Percentiles rank a stretch among this genome's conserved stretches.
phyloP scores from a whole-genome alignment of 345 rosid species.

The Cochlearia excelsa region DNA sequence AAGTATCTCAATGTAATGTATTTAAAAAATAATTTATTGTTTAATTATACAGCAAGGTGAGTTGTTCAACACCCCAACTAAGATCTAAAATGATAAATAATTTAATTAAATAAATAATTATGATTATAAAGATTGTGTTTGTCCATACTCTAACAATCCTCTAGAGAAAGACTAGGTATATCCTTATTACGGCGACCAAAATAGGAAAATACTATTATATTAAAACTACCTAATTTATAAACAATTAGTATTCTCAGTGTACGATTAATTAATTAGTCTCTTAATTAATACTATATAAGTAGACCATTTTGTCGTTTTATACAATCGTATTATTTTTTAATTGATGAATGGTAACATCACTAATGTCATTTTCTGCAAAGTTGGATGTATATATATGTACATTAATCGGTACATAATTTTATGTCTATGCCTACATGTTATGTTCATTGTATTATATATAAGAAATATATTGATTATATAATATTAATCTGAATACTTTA shows the following conservation, averaged over 20 bases:
- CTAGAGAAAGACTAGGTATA: conserved; percentile 17
- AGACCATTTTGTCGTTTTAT: conserved; percentile 26
- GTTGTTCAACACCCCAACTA: conserved; percentile 45
- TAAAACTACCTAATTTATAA: conserved; percentile 12
- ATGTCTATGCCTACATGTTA: conserved; percentile 24
- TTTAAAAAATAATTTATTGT: conserved; percentile 9
- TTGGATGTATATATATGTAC: conserved; percentile 33
- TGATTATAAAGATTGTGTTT: conserved; percentile 43
- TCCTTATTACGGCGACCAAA: conserved; percentile 32
- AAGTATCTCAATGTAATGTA: conserved; percentile 12
- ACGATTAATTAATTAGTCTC: conserved; percentile 12
- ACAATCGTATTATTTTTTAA: neutral
- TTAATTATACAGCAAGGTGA: conserved; percentile 32
- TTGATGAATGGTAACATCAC: conserved; percentile 25
- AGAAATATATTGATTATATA: neutral
- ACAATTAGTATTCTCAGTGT: conserved; percentile 1
- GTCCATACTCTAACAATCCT: conserved; percentile 34
- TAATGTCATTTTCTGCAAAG: conserved; percentile 29
- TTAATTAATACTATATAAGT: conserved; percentile 13
- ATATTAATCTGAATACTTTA: no score
- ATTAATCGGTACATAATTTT: conserved; percentile 21
- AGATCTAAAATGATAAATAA: conserved; percentile 17
- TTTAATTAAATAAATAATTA: conserved; percentile 18
- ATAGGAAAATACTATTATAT: conserved; percentile 17
- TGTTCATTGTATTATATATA: conserved; percentile 1